Percentiles rank a stretch among this genome's conserved stretches.
These are phyloP conservation scores for Trichothecium roseum DNA, from an alignment of 2,329 filamentous ascomycete genomes.

Conservation along the genomic window DNA sequence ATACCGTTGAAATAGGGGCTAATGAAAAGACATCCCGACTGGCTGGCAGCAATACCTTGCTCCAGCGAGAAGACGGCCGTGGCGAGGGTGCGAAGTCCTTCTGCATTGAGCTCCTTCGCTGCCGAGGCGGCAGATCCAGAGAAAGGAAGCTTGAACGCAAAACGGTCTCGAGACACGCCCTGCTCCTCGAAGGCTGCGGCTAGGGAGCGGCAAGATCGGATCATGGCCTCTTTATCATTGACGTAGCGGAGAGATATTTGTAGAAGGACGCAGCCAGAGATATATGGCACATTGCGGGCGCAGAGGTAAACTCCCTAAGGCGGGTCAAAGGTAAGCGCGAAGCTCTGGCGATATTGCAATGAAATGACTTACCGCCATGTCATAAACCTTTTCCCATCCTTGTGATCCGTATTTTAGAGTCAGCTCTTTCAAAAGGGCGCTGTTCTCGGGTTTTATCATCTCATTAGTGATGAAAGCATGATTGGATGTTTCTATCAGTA, in stretches of 20 bases:
- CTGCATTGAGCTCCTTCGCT: slow-evolving; percentile 7
- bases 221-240: slow-evolving; percentile 8
- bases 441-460: slow-evolving; percentile 6
- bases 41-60: slow-evolving; percentile 14
- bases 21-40: slow-evolving; percentile 12
- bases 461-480: slow-evolving; percentile 10
- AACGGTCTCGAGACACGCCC: slow-evolving; percentile 10
- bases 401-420: slow-evolving; percentile 8
- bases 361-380: slow-evolving; percentile 8
- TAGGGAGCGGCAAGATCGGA: slow-evolving; percentile 10
- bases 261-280: slow-evolving; percentile 12
- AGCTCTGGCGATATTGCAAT: neutral
- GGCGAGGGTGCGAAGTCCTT: slow-evolving; percentile 13
- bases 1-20: slow-evolving; percentile 13
- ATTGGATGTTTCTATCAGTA: slow-evolving; percentile 10
- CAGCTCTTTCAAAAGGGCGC: slow-evolving; percentile 5
- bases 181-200: slow-evolving; percentile 8
- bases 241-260: slow-evolving; percentile 10
- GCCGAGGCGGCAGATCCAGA: slow-evolving; percentile 11
- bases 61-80: slow-evolving; percentile 11
- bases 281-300: slow-evolving; percentile 10
- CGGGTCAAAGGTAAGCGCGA: too few relatives aligned
- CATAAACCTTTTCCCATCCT: slow-evolving; percentile 11
- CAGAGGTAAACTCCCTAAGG: slow-evolving; percentile 8
- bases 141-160: slow-evolving; percentile 12